A percentile compares a stretch with the other conserved stretches of the same genome.
phyloP scores from a whole-genome alignment of 305 asterid species.

The Andrographis paniculata region DNA sequence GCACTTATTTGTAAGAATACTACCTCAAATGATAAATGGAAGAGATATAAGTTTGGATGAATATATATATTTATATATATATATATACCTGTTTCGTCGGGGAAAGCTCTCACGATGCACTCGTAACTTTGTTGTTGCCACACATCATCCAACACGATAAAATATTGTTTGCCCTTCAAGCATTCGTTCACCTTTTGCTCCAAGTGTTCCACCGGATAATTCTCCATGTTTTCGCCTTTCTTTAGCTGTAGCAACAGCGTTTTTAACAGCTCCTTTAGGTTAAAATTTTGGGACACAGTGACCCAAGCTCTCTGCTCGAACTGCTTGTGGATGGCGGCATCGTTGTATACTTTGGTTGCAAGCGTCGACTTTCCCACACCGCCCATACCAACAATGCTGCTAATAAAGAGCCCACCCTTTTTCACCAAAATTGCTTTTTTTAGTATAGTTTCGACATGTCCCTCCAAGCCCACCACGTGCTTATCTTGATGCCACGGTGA shows the following conservation, averaged over 20 bases:
- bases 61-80: no score
- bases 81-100: slow-evolving; percentile 3
- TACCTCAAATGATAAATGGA: no score
- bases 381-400: slow-evolving; percentile 25
- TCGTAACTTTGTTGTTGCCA: slow-evolving; percentile 14
- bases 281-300: slow-evolving; percentile 18
- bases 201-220: not conserved
- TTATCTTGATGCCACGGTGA: slow-evolving; percentile 4
- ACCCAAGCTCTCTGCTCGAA: slow-evolving; percentile 25
- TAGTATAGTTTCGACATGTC: slow-evolving; percentile 2
- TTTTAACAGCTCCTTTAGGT: slow-evolving; percentile 1
- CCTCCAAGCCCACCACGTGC: slow-evolving; percentile 10
- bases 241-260: not conserved
- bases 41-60: not conserved
- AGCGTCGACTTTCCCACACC: slow-evolving; percentile 33
- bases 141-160: slow-evolving; percentile 19
- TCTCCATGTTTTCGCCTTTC: no score
- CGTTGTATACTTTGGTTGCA: slow-evolving; percentile 23
- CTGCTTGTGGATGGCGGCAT: slow-evolving; percentile 1
- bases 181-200: not conserved
- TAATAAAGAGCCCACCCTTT: not conserved
- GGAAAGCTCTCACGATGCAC: not conserved
- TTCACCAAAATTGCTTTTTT: slow-evolving; percentile 5
- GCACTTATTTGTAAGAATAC: no score
- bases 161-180: slow-evolving; percentile 12